These are phyloP conservation scores for Grifola frondosa DNA, from an alignment of 1,284 basidiomycete species.

Conservation along the genomic window DNA sequence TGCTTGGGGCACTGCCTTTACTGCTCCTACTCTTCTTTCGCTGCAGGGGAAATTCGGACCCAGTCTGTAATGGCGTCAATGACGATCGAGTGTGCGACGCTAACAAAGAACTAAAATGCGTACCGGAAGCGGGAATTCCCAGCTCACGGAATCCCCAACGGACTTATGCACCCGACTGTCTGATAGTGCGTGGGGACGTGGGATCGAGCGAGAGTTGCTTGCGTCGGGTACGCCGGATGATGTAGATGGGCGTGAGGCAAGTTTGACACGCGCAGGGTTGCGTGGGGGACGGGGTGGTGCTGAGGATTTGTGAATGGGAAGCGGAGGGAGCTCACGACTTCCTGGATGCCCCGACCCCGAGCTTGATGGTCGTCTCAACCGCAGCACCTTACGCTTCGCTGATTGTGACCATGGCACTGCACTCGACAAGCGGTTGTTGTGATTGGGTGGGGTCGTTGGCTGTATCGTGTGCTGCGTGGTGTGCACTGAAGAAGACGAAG, in stretches of 20 bases:
- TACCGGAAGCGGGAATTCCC: slow-evolving; percentile 21
- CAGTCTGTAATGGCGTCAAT: no score
- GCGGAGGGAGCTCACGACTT: slow-evolving; percentile 4
- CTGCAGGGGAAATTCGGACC: slow-evolving; percentile 21
- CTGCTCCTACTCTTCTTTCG: slow-evolving; percentile 25
- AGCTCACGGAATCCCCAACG: slow-evolving; percentile 13
- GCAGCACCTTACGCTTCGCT: slow-evolving; percentile 20
- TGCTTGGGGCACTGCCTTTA: slow-evolving; percentile 7
- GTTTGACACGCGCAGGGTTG: slow-evolving; percentile 18
- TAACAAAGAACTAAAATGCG: background rate
- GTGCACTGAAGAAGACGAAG: no score
- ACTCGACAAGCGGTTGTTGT: no score
- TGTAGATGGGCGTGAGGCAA: slow-evolving; percentile 11
- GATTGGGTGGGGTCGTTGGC: no score
- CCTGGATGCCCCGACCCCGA: slow-evolving; percentile 13
- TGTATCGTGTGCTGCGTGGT: no score
- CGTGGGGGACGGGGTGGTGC: slow-evolving; percentile 22
- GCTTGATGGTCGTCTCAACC: slow-evolving; percentile 25
- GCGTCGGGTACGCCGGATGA: slow-evolving; percentile 13
- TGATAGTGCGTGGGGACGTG: slow-evolving; percentile 1
- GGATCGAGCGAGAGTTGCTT: background rate
- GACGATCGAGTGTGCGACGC: no score
- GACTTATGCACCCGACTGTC: slow-evolving; percentile 2
- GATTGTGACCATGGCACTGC: slow-evolving; percentile 10
- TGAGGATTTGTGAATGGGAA: slow-evolving; percentile 1